Base-by-base conservation (phyloP, 2,329 filamentous ascomycete genomes). In the Thermothelomyces thermophilus region DNA sequence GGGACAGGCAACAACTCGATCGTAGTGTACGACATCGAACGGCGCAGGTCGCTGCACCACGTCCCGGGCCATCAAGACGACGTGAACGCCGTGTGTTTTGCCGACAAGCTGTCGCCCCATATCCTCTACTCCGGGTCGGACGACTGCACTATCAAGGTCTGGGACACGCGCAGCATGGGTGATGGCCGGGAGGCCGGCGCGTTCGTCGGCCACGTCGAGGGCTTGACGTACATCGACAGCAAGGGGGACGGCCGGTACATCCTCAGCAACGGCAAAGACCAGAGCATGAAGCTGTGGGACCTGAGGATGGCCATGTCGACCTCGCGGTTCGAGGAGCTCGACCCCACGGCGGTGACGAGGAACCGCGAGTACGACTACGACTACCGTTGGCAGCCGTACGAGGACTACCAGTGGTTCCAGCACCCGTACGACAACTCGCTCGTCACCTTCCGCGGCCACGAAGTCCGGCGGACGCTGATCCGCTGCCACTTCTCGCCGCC, bases 241-340 rank as follows among this genome's bases (percentile, higher is more conserved):
- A 86, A 86, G 62, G 80, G 80, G 45, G 82, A 86, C 62, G 82
- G 82, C 3, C 73, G 82, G 50, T 97, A 97, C 65, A 86, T 97
- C 8, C 79, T 98, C 22, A 90, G 85, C 58, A 98, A 98, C 61
- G 88, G 83, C 54, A 98, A 97, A 64, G 93, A 98, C 63, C 93
- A 97, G 67, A 91, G 84, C 36, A 95, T 95, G 81, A 97, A 97
- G 69, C 76, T 98, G 0, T 98, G 93, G 93, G 93, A 98, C 66
- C 66, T 96, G 49, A 78, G 91, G 45, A 94, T 87, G 75, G 91
- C 90, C 76, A 87, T 93, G 74, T 82, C 82, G 5, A 84, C 85
- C 1, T 76, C 83, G 30, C 72, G 75, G 46, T 86, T 81, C 52
- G 72, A 75, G 40, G 68, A 73, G 28, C 70, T 82, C 46, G 73